Percentiles rank a stretch among this genome's conserved stretches.
Evolutionary conservation across 208 protist species (phyloP).

Genomic region (Leishmania amazonensis): DNA sequence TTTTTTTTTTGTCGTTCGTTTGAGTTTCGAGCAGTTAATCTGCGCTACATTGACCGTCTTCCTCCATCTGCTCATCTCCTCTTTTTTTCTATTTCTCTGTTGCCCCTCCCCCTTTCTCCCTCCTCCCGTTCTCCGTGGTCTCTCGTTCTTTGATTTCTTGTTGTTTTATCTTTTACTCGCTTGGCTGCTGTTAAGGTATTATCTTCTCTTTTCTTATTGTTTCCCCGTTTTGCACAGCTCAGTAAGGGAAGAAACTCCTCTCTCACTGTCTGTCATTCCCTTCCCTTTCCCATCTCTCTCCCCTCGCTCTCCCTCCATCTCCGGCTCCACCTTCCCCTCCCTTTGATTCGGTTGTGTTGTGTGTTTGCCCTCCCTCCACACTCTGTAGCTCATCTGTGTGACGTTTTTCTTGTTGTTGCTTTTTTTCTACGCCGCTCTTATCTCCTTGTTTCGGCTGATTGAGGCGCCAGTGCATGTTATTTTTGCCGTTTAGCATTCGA

Average conservation of each 20-base stretch:
- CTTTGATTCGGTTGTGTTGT: neutral
- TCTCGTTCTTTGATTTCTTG: slow-evolving; percentile 11
- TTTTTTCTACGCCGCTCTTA: neutral
- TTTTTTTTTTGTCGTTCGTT: neutral
- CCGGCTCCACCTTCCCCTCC: neutral
- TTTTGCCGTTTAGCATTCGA: neutral
- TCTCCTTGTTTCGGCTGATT: neutral
- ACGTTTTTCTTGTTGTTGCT: neutral
- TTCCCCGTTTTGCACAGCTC: slow-evolving; percentile 6
- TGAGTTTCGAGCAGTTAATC: neutral
- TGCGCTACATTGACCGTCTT: neutral
- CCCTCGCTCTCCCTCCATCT: neutral
- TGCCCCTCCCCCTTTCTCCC: neutral
- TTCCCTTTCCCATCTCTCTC: too few species aligned
- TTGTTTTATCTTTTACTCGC: slow-evolving; percentile 1
- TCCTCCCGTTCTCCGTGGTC: neutral
- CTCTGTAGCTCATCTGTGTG: slow-evolving; percentile 3
- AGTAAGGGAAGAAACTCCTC: slow-evolving; percentile 4
- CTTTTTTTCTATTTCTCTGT: slow-evolving; percentile 9
- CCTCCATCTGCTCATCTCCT: neutral
- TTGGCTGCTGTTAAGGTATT: slow-evolving; percentile 8
- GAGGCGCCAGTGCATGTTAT: neutral
- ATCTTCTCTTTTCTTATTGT: slow-evolving; percentile 2
- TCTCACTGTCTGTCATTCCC: neutral
- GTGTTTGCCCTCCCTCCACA: neutral